Evolutionary conservation across 768 basidiomycete species (phyloP).

Genomic region (Boletus tomentosulus): DNA sequence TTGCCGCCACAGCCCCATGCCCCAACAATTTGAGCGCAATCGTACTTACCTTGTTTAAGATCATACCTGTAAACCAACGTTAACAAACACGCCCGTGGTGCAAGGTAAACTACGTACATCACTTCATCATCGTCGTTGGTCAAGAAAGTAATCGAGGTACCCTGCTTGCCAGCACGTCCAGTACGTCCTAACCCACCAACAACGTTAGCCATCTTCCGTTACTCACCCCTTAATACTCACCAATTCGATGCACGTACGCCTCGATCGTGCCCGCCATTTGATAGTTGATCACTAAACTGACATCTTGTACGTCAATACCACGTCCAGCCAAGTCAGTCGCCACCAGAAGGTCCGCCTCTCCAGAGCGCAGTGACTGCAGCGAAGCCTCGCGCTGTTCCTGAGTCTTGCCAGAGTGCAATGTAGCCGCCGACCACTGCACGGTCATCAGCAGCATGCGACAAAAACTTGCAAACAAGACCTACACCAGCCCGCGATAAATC

Average conservation of each 20-base stretch:
- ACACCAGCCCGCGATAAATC: constrained; percentile 88
- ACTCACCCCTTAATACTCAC: constrained; percentile 40
- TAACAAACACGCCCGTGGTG: background rate
- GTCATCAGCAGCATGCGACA: background rate
- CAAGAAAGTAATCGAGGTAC: constrained; percentile 92
- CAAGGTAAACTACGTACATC: constrained; percentile 59
- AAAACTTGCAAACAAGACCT: constrained; percentile 30
- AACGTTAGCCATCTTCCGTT: background rate
- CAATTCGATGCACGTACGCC: constrained; percentile 96
- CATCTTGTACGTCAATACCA: constrained; percentile 98
- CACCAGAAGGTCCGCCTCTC: constrained; percentile 85
- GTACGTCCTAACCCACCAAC: constrained; percentile 70
- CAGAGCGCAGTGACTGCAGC: constrained; percentile 78
- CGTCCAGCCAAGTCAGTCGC: constrained; percentile 98
- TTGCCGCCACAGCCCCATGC: background rate
- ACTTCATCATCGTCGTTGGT: constrained; percentile 96
- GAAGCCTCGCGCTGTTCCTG: constrained; percentile 97
- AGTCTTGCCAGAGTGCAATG: constrained; percentile 94
- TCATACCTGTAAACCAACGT: constrained; percentile 65
- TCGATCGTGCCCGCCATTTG: constrained; percentile 97
- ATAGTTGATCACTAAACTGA: constrained; percentile 93
- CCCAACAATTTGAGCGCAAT: background rate
- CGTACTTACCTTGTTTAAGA: constrained; percentile 75
- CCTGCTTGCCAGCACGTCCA: constrained; percentile 95
- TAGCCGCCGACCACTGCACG: constrained; percentile 80